Evolutionary conservation across 2,329 filamentous ascomycete species (phyloP).

Genomic region (Botryosphaeria agaves): DNA sequence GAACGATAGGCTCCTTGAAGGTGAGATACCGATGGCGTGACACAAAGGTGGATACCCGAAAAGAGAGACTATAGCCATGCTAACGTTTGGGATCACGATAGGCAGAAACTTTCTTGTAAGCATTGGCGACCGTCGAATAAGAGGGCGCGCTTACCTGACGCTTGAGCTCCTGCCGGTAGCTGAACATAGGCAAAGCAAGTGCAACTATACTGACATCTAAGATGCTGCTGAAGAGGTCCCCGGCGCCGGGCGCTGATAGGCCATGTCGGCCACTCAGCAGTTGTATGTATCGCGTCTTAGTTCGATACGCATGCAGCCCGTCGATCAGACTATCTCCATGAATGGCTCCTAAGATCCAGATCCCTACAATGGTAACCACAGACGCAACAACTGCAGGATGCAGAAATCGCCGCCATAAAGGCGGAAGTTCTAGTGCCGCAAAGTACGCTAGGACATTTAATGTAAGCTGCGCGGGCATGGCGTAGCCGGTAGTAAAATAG

Average conservation of each 20-base stretch:
- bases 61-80: conserved; percentile 34
- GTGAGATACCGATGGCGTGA: conserved; percentile 35
- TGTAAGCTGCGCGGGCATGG: conserved; percentile 25
- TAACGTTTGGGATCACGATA: conserved; percentile 36
- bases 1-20: conserved; percentile 35
- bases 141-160: conserved; percentile 17
- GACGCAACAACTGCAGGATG: conserved; percentile 42
- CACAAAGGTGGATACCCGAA: conserved; percentile 41
- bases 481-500: conserved; percentile 36
- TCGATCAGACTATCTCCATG: conserved; percentile 22
- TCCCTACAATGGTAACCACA: conserved; percentile 31
- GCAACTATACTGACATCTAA: conserved; percentile 42
- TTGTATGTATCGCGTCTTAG: conserved; percentile 33
- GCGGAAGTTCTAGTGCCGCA: conserved; percentile 30
- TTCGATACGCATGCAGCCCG: conserved; percentile 32
- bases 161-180: conserved; percentile 38
- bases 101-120: conserved; percentile 23
- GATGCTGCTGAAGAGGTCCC: conserved; percentile 36
- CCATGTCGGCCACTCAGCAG: conserved; percentile 26
- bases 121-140: background rate
- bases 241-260: conserved; percentile 31
- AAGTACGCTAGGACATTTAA: conserved; percentile 37
- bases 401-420: conserved; percentile 31
- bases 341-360: conserved; percentile 36
- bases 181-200: conserved; percentile 43